Evolutionary conservation across 2,329 filamentous ascomycete genomes (phyloP).

Genomic region (Fusarium musae): DNA sequence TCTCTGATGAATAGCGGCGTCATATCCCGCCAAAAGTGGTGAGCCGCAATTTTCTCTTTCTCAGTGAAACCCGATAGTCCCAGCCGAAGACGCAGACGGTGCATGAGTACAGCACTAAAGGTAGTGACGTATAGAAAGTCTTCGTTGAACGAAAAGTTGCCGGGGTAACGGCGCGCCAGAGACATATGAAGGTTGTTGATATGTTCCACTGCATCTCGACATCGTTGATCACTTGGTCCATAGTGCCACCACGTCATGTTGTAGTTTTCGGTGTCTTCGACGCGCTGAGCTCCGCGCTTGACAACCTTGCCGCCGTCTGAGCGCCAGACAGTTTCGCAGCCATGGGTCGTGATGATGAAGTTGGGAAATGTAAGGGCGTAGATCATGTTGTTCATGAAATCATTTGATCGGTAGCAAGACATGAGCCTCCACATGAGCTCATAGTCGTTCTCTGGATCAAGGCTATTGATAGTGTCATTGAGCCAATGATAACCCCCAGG

Average conservation of each 20-base stretch:
- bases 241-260: constrained; percentile 16
- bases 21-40: constrained; percentile 11
- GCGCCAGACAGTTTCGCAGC: background rate
- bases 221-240: background rate
- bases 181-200: constrained; percentile 1
- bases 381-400: constrained; percentile 6
- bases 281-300: background rate
- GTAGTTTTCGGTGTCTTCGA: constrained; percentile 3
- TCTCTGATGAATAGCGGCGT: background rate
- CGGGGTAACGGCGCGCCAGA: background rate
- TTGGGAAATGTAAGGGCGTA: background rate
- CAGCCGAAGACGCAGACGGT: background rate
- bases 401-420: background rate
- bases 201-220: background rate
- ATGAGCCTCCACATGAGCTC: constrained; percentile 9
- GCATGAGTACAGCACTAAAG: background rate
- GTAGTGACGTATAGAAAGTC: background rate
- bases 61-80: background rate
- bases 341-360: background rate
- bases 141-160: background rate
- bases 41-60: background rate
- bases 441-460: background rate
- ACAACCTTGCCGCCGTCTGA: constrained; percentile 5
- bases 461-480: background rate
- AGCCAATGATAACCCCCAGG: constrained; percentile 5